Evolutionary conservation across 1,139 yeast species (phyloP), one percentile per base, ranked within the genome.

Genomic region (Sugiyamaella novakii): DNA sequence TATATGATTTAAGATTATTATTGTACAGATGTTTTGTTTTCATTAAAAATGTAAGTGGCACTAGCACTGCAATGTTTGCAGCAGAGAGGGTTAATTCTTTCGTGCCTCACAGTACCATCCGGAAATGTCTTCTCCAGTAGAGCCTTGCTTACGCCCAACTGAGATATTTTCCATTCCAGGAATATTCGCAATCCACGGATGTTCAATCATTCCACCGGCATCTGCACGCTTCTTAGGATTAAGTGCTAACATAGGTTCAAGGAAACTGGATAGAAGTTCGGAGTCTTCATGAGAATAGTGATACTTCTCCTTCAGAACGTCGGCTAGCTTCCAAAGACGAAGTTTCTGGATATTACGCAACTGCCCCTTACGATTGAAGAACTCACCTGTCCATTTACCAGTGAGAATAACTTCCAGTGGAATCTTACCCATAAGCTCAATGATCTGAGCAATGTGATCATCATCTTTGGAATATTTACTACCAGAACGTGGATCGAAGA

Each of bases 381-480:
- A 81, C 51, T 76, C 74, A 33, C 71, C 65, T 1, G 81, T 73
- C 63, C 77, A 74, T 53, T 73, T 73, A 53, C 89, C 85, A 31
- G 77, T 70, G 43, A 71, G 65, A 38, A 84, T 70, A 27, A 79
- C 71, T 30, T 72, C 71, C 8, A 73, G 64, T 1, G 92, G 88
- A 40, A 80, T 74, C 22, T 73, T 70, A 1, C 91, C 89, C 37
- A 85, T 67, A 33, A 87, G 71, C 68, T 87, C 95, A 34, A 86
- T 78, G 24, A 87, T 84, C 64, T 87, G 95, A 0, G 95, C 95
- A 56, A 87, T 67, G 66, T 87, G 96, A 66, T 87, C 95, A 59
- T 87, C 96, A 64, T 86, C 89, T 63, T 85, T 84, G 52, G 76
- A 69, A 62, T 83, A 87, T 36, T 69, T 59, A 47, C 72, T 70